phyloP scores from a whole-genome alignment of 495 filamentous ascomycete genomes.

The Talaromyces wortmannii region DNA sequence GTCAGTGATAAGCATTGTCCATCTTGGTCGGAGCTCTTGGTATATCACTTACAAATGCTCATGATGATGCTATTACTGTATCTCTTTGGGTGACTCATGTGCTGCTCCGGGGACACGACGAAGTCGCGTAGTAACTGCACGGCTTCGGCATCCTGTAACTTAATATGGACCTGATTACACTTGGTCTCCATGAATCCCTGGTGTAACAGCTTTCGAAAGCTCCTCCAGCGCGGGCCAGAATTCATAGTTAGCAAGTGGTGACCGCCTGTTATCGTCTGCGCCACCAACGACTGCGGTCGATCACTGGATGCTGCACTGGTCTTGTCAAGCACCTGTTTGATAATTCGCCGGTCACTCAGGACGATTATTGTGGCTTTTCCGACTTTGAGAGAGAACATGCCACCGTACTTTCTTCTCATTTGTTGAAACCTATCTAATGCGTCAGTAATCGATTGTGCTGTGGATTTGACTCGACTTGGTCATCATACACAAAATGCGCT shows the following conservation, averaged over 20 bases:
- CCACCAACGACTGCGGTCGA: conserved; percentile 38
- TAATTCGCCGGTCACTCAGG: conserved; percentile 23
- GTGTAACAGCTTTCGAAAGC: conserved; percentile 29
- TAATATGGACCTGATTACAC: conserved; percentile 28
- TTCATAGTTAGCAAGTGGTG: conserved; percentile 44
- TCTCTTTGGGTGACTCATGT: conserved; percentile 41
- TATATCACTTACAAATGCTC: conserved; percentile 17
- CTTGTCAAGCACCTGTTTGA: conserved; percentile 38
- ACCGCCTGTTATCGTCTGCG: conserved; percentile 28
- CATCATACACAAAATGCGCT: background rate
- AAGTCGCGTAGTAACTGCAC: conserved; percentile 38
- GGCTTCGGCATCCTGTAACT: conserved; percentile 37
- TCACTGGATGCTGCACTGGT: conserved; percentile 34
- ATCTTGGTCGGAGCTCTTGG: background rate
- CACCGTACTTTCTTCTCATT: conserved; percentile 30
- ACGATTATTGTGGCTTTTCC: conserved; percentile 27
- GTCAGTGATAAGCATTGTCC: conserved; percentile 2
- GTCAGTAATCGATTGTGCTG: background rate
- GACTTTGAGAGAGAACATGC: conserved; percentile 35
- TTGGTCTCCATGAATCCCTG: conserved; percentile 33
- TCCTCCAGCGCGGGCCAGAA: conserved; percentile 32
- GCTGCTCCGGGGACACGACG: conserved; percentile 21
- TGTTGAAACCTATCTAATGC: background rate
- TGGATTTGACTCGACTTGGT: background rate
- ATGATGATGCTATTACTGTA: conserved; percentile 40